Evolutionary conservation across 768 basidiomycete species (phyloP).

Genomic region (Rhizopogon roseolus): DNA sequence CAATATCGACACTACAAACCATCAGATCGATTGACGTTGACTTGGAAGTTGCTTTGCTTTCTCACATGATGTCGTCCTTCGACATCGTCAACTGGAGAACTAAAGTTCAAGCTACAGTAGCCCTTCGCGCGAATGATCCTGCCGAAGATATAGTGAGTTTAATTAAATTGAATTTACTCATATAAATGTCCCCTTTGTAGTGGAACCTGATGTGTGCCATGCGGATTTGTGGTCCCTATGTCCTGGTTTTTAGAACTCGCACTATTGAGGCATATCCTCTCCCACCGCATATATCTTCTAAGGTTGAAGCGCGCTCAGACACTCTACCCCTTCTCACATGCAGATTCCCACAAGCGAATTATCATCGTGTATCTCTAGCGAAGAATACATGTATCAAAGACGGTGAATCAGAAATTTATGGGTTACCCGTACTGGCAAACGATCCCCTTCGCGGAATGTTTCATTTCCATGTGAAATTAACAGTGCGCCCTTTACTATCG

Average conservation of each 20-base stretch:
- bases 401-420: conserved; percentile 32
- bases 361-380: conserved; percentile 32
- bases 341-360: conserved; percentile 27
- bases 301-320: conserved; percentile 4
- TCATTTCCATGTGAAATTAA: conserved; percentile 36
- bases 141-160: conserved; percentile 28
- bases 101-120: conserved; percentile 14
- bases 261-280: conserved; percentile 40
- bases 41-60: conserved; percentile 26
- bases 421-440: conserved; percentile 37
- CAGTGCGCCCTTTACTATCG: conserved; percentile 19
- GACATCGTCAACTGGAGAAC: conserved; percentile 37
- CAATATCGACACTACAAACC: conserved; percentile 10
- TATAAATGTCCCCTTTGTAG: conserved; percentile 13
- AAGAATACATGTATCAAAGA: conserved; percentile 27
- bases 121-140: conserved; percentile 17
- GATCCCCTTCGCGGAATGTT: conserved; percentile 45
- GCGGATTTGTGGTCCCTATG: conserved; percentile 41
- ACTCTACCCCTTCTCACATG: conserved; percentile 16
- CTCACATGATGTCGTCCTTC: conserved; percentile 23
- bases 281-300: conserved; percentile 11
- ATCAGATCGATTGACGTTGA: conserved; percentile 32
- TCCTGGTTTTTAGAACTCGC: conserved; percentile 49
- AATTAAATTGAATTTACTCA: neutral
- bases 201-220: conserved; percentile 39